Evolutionary conservation across 2,329 filamentous ascomycete species (phyloP).

Genomic region (Diaporthe sp.): DNA sequence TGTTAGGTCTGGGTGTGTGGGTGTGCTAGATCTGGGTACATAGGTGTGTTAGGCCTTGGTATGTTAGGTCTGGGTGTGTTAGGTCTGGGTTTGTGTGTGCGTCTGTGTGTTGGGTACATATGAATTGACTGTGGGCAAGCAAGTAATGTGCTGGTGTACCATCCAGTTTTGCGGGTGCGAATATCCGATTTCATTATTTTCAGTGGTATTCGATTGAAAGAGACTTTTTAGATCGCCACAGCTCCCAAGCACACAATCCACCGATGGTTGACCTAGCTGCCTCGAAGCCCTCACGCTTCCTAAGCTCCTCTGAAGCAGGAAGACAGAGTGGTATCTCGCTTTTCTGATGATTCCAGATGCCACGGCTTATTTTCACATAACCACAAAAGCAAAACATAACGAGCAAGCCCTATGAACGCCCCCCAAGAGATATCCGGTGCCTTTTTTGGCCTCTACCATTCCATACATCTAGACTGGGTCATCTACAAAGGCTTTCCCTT

Average conservation of each 20-base stretch:
- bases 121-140: no score
- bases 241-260: constrained; percentile 22
- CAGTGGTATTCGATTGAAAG: constrained; percentile 11
- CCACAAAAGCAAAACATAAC: constrained; percentile 19
- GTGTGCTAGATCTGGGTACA: no score
- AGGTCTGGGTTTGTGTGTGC: no score
- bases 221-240: constrained; percentile 21
- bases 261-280: not conserved
- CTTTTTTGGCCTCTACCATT: constrained; percentile 30
- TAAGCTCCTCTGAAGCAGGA: constrained; percentile 12
- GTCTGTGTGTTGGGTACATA: no score
- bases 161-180: no score
- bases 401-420: constrained; percentile 37
- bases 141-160: no score
- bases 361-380: constrained; percentile 32
- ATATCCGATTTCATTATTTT: no score
- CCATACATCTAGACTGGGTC: constrained; percentile 21
- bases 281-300: not conserved
- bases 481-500: constrained; percentile 83
- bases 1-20: no score
- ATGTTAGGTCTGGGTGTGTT: no score
- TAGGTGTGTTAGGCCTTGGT: no score
- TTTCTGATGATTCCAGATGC: constrained; percentile 28
- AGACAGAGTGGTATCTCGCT: constrained; percentile 31
- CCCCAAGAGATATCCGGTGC: constrained; percentile 15